Evolutionary conservation across 2,329 filamentous ascomycete species (phyloP).

Genomic region (Penicillium sp.): DNA sequence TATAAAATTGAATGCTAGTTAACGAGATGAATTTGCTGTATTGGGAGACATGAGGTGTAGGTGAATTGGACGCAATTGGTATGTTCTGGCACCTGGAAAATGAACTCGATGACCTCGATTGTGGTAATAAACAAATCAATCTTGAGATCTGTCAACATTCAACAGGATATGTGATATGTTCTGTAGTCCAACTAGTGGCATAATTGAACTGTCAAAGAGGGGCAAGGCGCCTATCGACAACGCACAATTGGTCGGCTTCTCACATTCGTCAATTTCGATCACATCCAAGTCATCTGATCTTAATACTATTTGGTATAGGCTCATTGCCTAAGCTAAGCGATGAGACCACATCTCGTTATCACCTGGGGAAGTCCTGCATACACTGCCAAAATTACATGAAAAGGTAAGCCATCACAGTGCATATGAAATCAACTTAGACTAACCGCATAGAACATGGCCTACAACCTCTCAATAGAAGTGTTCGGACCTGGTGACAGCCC

Average conservation of each 20-base stretch:
- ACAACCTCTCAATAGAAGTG: constrained; percentile 24
- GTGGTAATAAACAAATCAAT: not conserved
- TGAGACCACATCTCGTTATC: not conserved
- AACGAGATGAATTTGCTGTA: not conserved
- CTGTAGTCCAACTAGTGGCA: not conserved
- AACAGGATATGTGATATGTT: not conserved
- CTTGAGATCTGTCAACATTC: not conserved
- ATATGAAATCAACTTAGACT: not conserved
- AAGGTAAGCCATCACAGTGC: not conserved
- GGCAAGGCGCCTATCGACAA: not conserved
- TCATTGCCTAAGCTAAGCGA: not conserved
- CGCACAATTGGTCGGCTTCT: not conserved
- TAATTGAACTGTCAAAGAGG: not conserved
- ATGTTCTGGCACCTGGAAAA: not conserved
- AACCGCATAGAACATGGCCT: constrained; percentile 7
- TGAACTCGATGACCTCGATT: not conserved
- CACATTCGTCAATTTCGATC: constrained; percentile 1
- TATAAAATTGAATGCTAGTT: not conserved
- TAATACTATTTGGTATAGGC: not conserved
- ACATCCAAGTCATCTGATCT: constrained; percentile 2
- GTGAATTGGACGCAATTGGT: not conserved
- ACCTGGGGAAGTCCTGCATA: not conserved
- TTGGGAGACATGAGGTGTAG: not conserved
- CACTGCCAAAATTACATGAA: not conserved
- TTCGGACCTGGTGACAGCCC: constrained; percentile 24